A percentile compares a stretch with the other conserved stretches of the same genome.
phyloP scores from a whole-genome alignment of 352 stramenopile genomes.

The Phytophthora hybrid region DNA sequence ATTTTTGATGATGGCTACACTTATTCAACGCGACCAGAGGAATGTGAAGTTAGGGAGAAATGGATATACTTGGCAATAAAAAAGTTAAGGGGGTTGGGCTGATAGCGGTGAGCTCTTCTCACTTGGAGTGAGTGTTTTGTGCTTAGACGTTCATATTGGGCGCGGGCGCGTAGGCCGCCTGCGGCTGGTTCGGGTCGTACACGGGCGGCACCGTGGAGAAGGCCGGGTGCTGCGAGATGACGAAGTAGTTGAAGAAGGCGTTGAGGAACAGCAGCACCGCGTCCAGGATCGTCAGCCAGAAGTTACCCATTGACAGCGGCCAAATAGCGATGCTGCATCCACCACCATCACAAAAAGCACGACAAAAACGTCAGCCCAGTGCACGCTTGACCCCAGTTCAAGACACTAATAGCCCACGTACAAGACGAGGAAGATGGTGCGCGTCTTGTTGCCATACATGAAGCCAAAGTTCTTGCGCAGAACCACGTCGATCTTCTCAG shows the following conservation, averaged over 20 bases:
- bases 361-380: too few species aligned
- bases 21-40: background rate
- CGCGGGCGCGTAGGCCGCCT: constrained; percentile 30
- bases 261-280: constrained; percentile 90
- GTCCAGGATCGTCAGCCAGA: constrained; percentile 90
- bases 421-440: constrained; percentile 90
- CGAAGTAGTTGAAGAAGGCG: constrained; percentile 93
- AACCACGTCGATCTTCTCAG: constrained; percentile 80
- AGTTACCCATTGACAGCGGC: constrained; percentile 91
- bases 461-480: constrained; percentile 90
- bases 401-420: constrained; percentile 56
- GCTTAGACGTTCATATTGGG: constrained; percentile 40
- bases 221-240: constrained; percentile 83
- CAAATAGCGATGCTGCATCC: constrained; percentile 86
- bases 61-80: constrained; percentile 26
- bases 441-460: constrained; percentile 91
- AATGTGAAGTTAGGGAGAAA: background rate
- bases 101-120: too few species aligned
- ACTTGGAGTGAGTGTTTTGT: background rate
- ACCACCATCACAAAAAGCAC: too few species aligned
- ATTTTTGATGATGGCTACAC: constrained; percentile 18
- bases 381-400: too few species aligned
- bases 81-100: constrained; percentile 9
- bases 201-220: constrained; percentile 57
- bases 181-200: constrained; percentile 36